Evolutionary conservation across 345 rosid genomes (phyloP), one percentile per base, ranked within the genome.

Genomic region (Chamaenerion angustifolium): DNA sequence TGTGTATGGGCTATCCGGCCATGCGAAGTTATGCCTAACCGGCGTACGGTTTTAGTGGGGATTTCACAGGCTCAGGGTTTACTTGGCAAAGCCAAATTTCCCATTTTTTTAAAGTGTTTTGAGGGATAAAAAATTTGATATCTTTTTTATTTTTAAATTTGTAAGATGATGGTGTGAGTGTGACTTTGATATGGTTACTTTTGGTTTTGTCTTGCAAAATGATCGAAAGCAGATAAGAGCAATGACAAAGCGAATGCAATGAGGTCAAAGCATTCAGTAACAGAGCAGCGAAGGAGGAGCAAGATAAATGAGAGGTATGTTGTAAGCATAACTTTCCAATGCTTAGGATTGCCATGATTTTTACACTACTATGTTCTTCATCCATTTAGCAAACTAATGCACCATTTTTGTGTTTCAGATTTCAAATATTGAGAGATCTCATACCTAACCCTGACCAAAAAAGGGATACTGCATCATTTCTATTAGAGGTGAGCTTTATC

Each of bases 191-290:
- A 31, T 31, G 37, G 16, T 46, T 43, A 12, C 6, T 43, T 8
- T 17, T 48, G 43, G 7, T 45, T 51, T 63, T 41, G 6, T 31
- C 10, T 31, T 1, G 5, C 37, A 23, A 48, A 16, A 46, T 43
- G 37, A 50, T 35, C 42, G 37, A 67, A 46, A 59, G 65, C 87
- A 82, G 96, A 80, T 72, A 87, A 76, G 68, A 79, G 63, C 57
- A 68, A 48, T 41, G 95, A 82, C 53, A 86, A 66, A 72, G 95
- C 93, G 14, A 78, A 57, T 60, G 87, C 82, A 12, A 70, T 78
- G 43, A 80, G 98, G 56, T 92, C 96, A 27, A 92, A 92, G 40
- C 98, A 92, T 65, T 87, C 98, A 0, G 98, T 87, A 43, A 92
- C 93, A 0, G 96, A 92, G 71, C 98, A 87, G 72, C 76, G 93